A percentile compares a stretch with the other conserved stretches of the same genome.
Conservation (phyloP, 192 early-diverging fungal genomes). For the Entrophospora sp. region DNA sequence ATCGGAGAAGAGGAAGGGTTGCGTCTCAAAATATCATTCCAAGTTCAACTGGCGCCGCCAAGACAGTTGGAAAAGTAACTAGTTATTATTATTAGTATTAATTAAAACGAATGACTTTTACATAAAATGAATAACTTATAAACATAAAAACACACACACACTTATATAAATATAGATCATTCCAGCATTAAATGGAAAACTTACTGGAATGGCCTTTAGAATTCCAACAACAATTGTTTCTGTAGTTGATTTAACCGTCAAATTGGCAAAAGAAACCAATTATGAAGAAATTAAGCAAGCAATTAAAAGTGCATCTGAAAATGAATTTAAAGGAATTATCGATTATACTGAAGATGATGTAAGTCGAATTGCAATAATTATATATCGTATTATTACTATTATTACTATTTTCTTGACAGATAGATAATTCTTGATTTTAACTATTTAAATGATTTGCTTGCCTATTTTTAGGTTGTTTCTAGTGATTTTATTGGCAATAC, state of each 20-base stretch:
- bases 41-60: conserved; percentile 95
- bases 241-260: conserved; percentile 94
- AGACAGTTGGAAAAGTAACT: conserved; percentile 85
- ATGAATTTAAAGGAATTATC: conserved; percentile 76
- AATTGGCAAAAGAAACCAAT: conserved; percentile 77
- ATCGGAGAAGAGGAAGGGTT: conserved; percentile 96
- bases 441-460: no score
- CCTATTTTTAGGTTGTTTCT: conserved; percentile 84
- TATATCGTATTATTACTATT: neutral
- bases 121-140: no score
- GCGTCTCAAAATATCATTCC: conserved; percentile 97
- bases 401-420: no score
- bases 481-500: conserved; percentile 89
- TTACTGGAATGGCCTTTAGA: conserved; percentile 99
- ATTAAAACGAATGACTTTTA: no score
- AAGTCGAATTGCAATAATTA: conserved; percentile 5
- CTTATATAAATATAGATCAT: no score
- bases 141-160: no score
- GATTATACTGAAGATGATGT: conserved; percentile 85
- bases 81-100: no score
- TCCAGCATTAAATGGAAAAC: conserved; percentile 86
- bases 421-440: no score
- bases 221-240: conserved; percentile 89
- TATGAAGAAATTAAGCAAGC: conserved; percentile 84
- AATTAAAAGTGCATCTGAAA: conserved; percentile 78